Percentiles rank a stretch among this genome's conserved stretches.
phyloP scores from a whole-genome alignment of 306 rosid species.

The Spatholobus suberectus region DNA sequence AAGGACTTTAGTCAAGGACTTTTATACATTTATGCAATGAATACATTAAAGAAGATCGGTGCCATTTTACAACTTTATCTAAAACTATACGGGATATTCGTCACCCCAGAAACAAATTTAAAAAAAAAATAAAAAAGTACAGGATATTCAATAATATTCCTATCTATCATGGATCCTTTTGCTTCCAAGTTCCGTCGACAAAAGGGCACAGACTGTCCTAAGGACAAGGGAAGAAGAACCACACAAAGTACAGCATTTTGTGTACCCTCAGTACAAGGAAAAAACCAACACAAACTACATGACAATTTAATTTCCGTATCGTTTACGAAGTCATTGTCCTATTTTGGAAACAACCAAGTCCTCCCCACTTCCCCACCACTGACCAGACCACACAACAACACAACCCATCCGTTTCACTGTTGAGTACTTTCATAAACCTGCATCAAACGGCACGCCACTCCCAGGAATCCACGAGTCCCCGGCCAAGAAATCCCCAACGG shows the following conservation, averaged over 20 bases:
- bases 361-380: not conserved
- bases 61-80: not conserved
- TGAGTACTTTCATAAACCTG: constrained; percentile 65
- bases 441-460: constrained; percentile 68
- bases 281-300: constrained; percentile 33
- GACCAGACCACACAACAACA: no score
- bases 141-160: not conserved
- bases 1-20: not conserved
- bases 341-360: not conserved
- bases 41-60: not conserved
- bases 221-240: not conserved
- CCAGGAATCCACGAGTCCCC: constrained; percentile 71
- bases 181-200: not conserved
- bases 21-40: not conserved
- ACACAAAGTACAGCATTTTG: constrained; percentile 22
- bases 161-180: not conserved
- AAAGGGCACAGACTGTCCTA: not conserved
- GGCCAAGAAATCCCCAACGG: constrained; percentile 60
- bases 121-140: not conserved
- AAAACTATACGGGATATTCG: not conserved
- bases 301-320: constrained; percentile 6
- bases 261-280: constrained; percentile 30
- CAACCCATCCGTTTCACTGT: no score
- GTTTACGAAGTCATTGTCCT: constrained; percentile 17
- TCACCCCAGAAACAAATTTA: not conserved